Percentiles rank a stretch among this genome's conserved stretches.
phyloP scores from a whole-genome alignment of 2,329 filamentous ascomycete genomes.

The Fusarium phyllophilum region DNA sequence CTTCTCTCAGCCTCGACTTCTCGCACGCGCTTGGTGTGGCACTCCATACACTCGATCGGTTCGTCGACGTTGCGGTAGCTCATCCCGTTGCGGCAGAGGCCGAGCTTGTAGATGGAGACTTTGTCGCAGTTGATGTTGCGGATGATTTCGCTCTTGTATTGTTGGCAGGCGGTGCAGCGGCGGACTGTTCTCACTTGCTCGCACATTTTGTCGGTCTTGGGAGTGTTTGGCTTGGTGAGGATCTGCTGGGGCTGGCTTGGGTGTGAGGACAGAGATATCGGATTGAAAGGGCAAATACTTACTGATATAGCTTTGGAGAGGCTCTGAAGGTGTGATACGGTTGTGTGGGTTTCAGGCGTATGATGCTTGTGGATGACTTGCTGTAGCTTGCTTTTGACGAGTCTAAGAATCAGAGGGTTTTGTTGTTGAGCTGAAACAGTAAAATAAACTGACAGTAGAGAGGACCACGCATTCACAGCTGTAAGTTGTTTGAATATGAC shows the following conservation, averaged over 20 bases:
- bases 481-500: fast-evolving
- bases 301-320: fast-evolving
- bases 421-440: fast-evolving
- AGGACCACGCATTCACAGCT: neutral
- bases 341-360: no score
- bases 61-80: neutral
- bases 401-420: fast-evolving
- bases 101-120: neutral
- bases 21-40: neutral
- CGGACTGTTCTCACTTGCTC: conserved; percentile 1
- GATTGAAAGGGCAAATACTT: neutral
- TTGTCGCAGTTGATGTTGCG: conserved; percentile 6
- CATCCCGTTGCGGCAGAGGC: neutral
- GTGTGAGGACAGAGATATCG: neutral
- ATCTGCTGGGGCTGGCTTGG: neutral
- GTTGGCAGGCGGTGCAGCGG: neutral
- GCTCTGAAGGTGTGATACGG: no score
- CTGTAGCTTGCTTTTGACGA: fast-evolving
- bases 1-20: neutral
- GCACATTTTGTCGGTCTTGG: neutral
- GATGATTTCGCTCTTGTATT: neutral
- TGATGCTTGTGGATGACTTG: neutral
- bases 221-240: neutral
- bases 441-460: no score
- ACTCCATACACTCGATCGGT: neutral